Evolutionary conservation across 1,284 basidiomycete genomes (phyloP).

Genomic region (Cutaneotrichosporon cyanovorans): DNA sequence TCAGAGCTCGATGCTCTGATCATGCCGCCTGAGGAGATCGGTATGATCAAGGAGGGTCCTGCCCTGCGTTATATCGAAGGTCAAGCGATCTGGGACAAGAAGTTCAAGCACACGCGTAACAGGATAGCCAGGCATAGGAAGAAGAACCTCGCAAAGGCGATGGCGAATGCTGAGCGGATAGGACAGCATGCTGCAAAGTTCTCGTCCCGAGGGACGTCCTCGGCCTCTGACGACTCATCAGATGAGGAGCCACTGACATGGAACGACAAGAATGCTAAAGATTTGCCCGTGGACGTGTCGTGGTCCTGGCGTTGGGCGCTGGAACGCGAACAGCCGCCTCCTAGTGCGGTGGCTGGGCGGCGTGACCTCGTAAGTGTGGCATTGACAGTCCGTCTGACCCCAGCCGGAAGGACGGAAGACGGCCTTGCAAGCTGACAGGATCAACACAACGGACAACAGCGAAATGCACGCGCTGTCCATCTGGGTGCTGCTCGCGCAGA

Average conservation of each 20-base stretch:
- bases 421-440: conserved; percentile 40
- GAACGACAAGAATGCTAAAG: neutral
- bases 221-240: neutral
- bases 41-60: conserved; percentile 49
- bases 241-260: neutral
- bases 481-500: conserved; percentile 7
- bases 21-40: conserved; percentile 55
- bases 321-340: conserved; percentile 44
- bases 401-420: conserved; percentile 38
- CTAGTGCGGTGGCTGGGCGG: conserved; percentile 41
- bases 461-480: conserved; percentile 12
- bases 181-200: neutral
- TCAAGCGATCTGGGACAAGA: conserved; percentile 43
- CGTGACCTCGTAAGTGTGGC: conserved; percentile 40
- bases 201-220: neutral
- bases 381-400: neutral
- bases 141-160: conserved; percentile 35
- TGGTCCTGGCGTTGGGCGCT: conserved; percentile 44
- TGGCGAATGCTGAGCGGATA: conserved; percentile 20
- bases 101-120: conserved; percentile 30
- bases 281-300: neutral
- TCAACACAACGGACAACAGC: conserved; percentile 30
- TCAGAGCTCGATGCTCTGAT: conserved; percentile 59
- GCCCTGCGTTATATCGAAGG: conserved; percentile 45
- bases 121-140: conserved; percentile 34